Conservation (phyloP, 352 stramenopile genomes). For the Thalassiosira exigua region DNA sequence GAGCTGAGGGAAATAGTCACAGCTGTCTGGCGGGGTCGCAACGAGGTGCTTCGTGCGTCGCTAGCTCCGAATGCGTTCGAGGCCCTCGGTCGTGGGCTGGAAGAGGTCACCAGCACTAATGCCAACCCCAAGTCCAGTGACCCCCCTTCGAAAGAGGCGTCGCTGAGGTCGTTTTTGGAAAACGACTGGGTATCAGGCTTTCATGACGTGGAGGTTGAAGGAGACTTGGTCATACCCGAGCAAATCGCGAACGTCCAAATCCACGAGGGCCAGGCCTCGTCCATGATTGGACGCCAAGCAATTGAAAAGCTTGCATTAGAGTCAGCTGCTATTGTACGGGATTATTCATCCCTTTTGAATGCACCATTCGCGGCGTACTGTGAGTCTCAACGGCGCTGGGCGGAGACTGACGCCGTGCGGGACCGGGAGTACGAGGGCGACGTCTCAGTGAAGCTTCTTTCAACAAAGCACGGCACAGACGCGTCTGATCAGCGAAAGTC, state of each 20-base stretch:
- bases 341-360: conserved; percentile 74
- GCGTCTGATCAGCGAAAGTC: conserved; percentile 49
- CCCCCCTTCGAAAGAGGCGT: conserved; percentile 50
- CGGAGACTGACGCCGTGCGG: conserved; percentile 81
- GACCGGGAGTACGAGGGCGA: conserved; percentile 74
- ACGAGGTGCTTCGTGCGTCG: conserved; percentile 63
- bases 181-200: conserved; percentile 74
- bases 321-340: conserved; percentile 63
- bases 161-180: conserved; percentile 65
- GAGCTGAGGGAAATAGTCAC: conserved; percentile 80
- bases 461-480: conserved; percentile 57
- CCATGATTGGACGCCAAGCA: conserved; percentile 48
- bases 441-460: conserved; percentile 65
- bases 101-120: conserved; percentile 39
- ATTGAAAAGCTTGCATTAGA: conserved; percentile 68
- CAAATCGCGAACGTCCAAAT: conserved; percentile 61
- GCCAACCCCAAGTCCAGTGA: conserved; percentile 1
- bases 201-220: conserved; percentile 60
- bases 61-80: conserved; percentile 70
- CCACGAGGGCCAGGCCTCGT: conserved; percentile 17
- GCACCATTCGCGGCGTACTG: conserved; percentile 77
- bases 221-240: conserved; percentile 67
- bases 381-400: conserved; percentile 80
- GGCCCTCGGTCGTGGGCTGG: conserved; percentile 65
- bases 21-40: conserved; percentile 66